These are phyloP conservation scores for Pyrenochaeta sp. DNA, from an alignment of 2,329 filamentous ascomycete species.

Conservation along the genomic window DNA sequence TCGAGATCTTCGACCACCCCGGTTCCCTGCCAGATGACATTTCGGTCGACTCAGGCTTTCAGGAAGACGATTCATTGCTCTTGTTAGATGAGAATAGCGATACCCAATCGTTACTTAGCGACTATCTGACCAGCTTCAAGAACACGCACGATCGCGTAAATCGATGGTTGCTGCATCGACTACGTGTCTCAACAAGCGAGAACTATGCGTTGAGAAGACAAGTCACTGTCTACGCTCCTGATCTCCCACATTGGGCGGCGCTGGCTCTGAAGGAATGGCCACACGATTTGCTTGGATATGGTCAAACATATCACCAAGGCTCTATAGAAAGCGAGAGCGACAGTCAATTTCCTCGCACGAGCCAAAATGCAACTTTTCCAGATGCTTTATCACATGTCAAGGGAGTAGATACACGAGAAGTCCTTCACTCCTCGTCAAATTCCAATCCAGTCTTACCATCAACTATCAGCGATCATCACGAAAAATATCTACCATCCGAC, in stretches of 20 bases:
- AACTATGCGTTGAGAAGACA: constrained; percentile 14
- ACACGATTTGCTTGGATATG: background rate
- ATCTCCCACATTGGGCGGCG: constrained; percentile 11
- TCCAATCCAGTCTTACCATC: background rate
- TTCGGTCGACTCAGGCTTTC: constrained; percentile 1
- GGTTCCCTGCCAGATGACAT: background rate
- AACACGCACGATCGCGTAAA: constrained; percentile 22
- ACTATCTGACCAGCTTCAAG: constrained; percentile 22
- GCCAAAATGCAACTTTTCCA: background rate
- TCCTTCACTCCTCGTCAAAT: background rate
- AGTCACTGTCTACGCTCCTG: background rate
- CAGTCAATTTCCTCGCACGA: background rate
- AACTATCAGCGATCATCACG: background rate
- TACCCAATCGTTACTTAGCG: constrained; percentile 19
- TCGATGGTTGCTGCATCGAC: constrained; percentile 25
- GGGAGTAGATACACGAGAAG: too few species aligned
- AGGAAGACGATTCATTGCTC: constrained; percentile 11
- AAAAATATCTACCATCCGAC: background rate
- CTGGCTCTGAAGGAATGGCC: constrained; percentile 5
- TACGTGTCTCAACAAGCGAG: constrained; percentile 22
- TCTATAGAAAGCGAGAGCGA: background rate
- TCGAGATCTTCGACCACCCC: background rate
- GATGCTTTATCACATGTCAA: too few species aligned
- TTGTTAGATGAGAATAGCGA: constrained; percentile 13
- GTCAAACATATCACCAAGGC: background rate